Percentiles rank a stretch among this genome's conserved stretches.
These are phyloP conservation scores for Thermoascus crustaceus DNA, from an alignment of 2,329 filamentous ascomycete species.

Conservation along the genomic window DNA sequence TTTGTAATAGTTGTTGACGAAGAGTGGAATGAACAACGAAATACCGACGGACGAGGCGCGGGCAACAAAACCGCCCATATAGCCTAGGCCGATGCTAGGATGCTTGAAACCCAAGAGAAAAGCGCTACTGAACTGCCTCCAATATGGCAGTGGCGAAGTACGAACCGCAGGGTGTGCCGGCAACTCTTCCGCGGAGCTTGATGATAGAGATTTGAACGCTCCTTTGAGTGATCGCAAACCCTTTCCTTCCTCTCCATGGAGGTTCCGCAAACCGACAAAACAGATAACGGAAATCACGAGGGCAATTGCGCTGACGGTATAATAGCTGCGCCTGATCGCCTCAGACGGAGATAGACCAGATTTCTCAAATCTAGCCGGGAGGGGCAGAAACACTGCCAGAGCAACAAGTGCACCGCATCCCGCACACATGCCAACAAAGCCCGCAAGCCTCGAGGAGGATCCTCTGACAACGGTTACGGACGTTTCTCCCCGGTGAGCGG, in stretches of 20 bases:
- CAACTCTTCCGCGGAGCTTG: constrained; percentile 2
- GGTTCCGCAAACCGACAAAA: constrained; percentile 62
- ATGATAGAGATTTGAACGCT: constrained; percentile 1
- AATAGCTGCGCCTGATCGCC: constrained; percentile 78
- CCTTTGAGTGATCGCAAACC: constrained; percentile 51
- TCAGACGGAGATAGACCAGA: constrained; percentile 63
- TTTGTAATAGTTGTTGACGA: constrained; percentile 86
- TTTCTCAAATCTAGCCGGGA: constrained; percentile 71
- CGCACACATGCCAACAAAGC: constrained; percentile 85
- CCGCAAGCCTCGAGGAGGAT: constrained; percentile 62
- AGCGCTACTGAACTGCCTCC: constrained; percentile 53
- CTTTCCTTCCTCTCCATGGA: constrained; percentile 69
- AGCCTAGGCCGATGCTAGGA: constrained; percentile 73
- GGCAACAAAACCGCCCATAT: constrained; percentile 89
- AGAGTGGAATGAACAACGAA: constrained; percentile 87
- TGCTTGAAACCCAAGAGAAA: constrained; percentile 66
- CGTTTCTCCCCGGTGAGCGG: constrained; percentile 5
- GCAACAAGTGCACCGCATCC: constrained; percentile 86
- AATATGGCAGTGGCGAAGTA: constrained; percentile 21
- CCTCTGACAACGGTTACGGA: constrained; percentile 15
- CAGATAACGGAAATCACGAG: constrained; percentile 66
- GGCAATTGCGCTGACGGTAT: constrained; percentile 68
- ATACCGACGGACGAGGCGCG: constrained; percentile 92
- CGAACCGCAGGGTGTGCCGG: constrained; percentile 2
- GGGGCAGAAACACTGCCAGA: constrained; percentile 70